Base-by-base conservation (phyloP, 2,329 filamentous ascomycete species). In the Xylaria sp. region DNA sequence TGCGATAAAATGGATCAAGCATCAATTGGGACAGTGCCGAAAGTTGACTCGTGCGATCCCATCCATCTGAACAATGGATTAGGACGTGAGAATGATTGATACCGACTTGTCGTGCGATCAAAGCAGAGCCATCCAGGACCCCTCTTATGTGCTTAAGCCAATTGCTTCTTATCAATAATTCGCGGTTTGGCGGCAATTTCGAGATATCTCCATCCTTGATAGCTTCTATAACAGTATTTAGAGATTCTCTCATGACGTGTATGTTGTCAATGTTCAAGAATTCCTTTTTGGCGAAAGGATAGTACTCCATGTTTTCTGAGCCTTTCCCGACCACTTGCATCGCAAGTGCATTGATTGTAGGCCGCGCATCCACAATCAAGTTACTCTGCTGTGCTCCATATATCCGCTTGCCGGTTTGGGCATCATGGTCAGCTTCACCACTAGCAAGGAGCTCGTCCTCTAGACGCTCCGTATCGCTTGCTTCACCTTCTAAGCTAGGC, bases 241-340 rank as follows among this genome's bases (percentile, higher is more conserved):
- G 82, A 1, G 94, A 98, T 65, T 91, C 90, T 60, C 95, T 87
- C 95, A 99, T 99, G 65, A 97, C 93, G 73, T 99, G 95, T 63
- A 99, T 98, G 75, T 99, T 99, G 76, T 96, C 94, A 72, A 99
- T 99, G 66, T 92, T 95, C 59, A 99, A 84, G 74, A 96, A 99
- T 31, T 90, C 90, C 77, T 97, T 97, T 62, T 89, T 90, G 15
- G 93, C 92, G 72, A 94, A 94, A 65, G 90, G 92, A 79, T 99
- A 99, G 77, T 97, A 91, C 67, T 97, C 92, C 92, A 98, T 97
- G 72, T 97, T 97, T 77, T 99, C 95, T 0, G 94, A 97, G 2
- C 95, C 95, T 75, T 94, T 88, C 6, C 95, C 95, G 67, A 94
- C 89, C 3, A 94, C 92, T 75, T 97, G 94, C 85, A 97, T 98